phyloP scores from a whole-genome alignment of 1,139 yeast genomes.

The Petasospora rhodanensis region DNA sequence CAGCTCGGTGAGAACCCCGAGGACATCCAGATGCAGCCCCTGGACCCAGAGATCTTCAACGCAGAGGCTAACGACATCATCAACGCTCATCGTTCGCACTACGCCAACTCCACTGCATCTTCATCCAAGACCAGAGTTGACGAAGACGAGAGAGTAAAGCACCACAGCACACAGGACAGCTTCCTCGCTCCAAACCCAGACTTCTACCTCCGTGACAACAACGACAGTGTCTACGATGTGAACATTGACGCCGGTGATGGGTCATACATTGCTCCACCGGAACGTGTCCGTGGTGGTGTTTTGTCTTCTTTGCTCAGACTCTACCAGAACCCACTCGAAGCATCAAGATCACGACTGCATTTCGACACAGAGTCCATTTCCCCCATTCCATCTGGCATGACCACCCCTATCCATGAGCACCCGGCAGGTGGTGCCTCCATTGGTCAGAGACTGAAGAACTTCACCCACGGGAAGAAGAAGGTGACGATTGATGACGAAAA shows the following conservation, averaged over 20 bases:
- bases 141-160: too few relatives aligned
- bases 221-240: constrained; percentile 26
- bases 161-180: constrained; percentile 7
- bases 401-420: constrained; percentile 18
- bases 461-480: constrained; percentile 13
- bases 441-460: constrained; percentile 16
- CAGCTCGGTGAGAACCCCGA: constrained; percentile 10
- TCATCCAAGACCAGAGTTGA: constrained; percentile 4
- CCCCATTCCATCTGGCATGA: constrained; percentile 10
- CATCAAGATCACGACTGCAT: constrained; percentile 32
- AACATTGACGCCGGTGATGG: constrained; percentile 26
- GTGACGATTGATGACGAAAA: constrained; percentile 20
- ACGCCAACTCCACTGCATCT: constrained; percentile 4
- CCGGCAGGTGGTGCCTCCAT: constrained; percentile 10
- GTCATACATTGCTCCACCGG: constrained; percentile 67
- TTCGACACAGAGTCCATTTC: constrained; percentile 6
- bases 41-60: constrained; percentile 21
- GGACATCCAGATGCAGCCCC: constrained; percentile 17
- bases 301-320: constrained; percentile 69
- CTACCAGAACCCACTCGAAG: constrained; percentile 49
- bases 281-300: constrained; percentile 76
- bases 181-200: constrained; percentile 45
- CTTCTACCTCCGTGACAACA: constrained; percentile 32
- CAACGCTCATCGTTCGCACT: constrained; percentile 23
- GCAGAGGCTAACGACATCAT: constrained; percentile 28